Evolutionary conservation across 148 eudicot species (phyloP).

Genomic region (Dianthus caryophyllus): DNA sequence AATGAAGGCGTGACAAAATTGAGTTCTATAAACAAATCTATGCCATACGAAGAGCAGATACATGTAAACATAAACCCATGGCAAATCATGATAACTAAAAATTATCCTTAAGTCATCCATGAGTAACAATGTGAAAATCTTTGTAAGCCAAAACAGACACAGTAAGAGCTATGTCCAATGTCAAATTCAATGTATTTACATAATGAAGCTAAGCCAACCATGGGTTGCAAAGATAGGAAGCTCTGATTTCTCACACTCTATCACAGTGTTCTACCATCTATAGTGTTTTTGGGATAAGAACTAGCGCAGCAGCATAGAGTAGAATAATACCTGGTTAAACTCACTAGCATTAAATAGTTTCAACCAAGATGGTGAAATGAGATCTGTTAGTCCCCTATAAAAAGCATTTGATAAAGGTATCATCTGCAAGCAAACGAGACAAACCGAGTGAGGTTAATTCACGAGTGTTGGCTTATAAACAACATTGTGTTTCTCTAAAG

Average conservation of each 20-base stretch:
- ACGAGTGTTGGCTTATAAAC: slow-evolving; percentile 3
- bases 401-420: slow-evolving; percentile 85
- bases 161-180: not conserved
- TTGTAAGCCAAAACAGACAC: not conserved
- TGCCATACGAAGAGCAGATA: not conserved
- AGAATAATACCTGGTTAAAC: slow-evolving; percentile 78
- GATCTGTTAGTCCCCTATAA: slow-evolving; percentile 87
- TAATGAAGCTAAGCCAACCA: not conserved
- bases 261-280: not conserved
- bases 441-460: slow-evolving; percentile 16
- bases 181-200: not conserved
- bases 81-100: not conserved
- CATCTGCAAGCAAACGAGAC: slow-evolving; percentile 47
- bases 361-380: slow-evolving; percentile 91
- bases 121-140: not conserved
- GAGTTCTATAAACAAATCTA: not conserved
- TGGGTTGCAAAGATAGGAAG: not conserved
- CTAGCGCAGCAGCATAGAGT: not conserved
- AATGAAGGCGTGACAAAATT: not conserved
- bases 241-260: not conserved
- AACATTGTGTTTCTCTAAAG: not conserved
- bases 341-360: slow-evolving; percentile 95
- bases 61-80: not conserved
- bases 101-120: not conserved
- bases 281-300: not conserved